Percentiles rank a stretch among this genome's conserved stretches.
Evolutionary conservation across 192 early-diverging fungal species (phyloP).

Genomic region (Backusella parvicylindrica): DNA sequence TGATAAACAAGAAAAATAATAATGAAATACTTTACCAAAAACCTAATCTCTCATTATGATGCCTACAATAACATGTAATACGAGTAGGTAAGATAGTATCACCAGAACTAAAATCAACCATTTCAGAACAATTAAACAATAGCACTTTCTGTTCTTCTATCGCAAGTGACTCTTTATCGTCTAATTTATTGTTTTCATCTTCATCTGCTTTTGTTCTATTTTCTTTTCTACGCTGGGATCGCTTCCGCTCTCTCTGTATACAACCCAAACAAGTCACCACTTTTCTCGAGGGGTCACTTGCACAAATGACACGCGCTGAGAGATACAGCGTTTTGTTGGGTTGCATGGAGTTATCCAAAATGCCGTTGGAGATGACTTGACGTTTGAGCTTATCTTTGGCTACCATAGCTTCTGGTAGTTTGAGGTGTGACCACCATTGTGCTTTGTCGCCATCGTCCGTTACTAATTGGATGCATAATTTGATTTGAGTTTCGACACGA

Average conservation of each 20-base stretch:
- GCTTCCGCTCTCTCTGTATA: constrained; percentile 76
- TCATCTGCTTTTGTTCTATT: constrained; percentile 34
- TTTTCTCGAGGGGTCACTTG: constrained; percentile 72
- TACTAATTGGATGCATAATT: constrained; percentile 82
- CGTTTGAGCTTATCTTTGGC: constrained; percentile 72
- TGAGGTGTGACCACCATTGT: constrained; percentile 79
- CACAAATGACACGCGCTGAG: constrained; percentile 82
- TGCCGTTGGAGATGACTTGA: constrained; percentile 7
- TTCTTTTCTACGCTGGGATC: constrained; percentile 61
- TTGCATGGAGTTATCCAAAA: constrained; percentile 21
- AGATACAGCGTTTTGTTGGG: constrained; percentile 53
- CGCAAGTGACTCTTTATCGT: constrained; percentile 63
- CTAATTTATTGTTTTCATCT: not conserved
- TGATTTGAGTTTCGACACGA: constrained; percentile 94
- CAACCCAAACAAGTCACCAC: constrained; percentile 82
- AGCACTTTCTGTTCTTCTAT: constrained; percentile 78
- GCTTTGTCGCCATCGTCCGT: constrained; percentile 72
- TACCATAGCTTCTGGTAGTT: constrained; percentile 83
- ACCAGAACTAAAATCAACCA: constrained; percentile 87
- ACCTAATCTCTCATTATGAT: constrained; percentile 90
- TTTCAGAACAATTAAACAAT: constrained; percentile 85
- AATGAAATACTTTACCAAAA: constrained; percentile 56
- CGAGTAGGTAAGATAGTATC: constrained; percentile 90
- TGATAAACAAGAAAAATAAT: not conserved
- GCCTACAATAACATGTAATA: constrained; percentile 96